phyloP scores from a whole-genome alignment of 805 yeast genomes.

The Teunomyces gatunensis region DNA sequence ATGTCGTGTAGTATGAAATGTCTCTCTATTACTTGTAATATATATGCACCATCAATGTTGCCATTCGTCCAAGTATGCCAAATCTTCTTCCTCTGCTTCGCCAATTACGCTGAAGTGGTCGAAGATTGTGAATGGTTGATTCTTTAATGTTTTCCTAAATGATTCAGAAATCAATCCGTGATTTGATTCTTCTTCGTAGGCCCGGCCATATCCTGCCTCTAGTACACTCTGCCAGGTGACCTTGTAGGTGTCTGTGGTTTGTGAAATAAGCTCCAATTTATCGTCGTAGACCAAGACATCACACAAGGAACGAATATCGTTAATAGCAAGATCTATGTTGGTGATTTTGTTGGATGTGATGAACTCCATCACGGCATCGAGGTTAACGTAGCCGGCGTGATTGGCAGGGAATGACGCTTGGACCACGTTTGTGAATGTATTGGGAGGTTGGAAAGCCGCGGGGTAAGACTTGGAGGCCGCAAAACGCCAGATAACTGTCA shows the following conservation, averaged over 20 bases:
- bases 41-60: slow-evolving; percentile 15
- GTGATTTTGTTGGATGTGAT: slow-evolving; percentile 72
- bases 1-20: background rate
- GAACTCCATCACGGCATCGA: slow-evolving; percentile 74
- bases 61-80: slow-evolving; percentile 51
- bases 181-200: slow-evolving; percentile 19
- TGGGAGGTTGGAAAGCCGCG: slow-evolving; percentile 53
- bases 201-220: slow-evolving; percentile 58
- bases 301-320: slow-evolving; percentile 78
- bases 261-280: slow-evolving; percentile 61
- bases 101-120: slow-evolving; percentile 41
- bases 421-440: slow-evolving; percentile 30
- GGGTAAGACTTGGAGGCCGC: slow-evolving; percentile 78
- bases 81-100: slow-evolving; percentile 37
- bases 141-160: slow-evolving; percentile 8
- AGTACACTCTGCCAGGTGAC: slow-evolving; percentile 83
- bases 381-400: slow-evolving; percentile 62
- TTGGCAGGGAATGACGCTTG: slow-evolving; percentile 56
- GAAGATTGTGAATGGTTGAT: slow-evolving; percentile 36
- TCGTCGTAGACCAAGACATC: slow-evolving; percentile 88
- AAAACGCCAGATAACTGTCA: slow-evolving; percentile 85
- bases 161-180: slow-evolving; percentile 9
- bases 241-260: slow-evolving; percentile 59
- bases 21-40: background rate
- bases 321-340: slow-evolving; percentile 69